These are phyloP conservation scores for Poa annua DNA, from an alignment of 176 grass and related monocot species.

Conservation along the genomic window DNA sequence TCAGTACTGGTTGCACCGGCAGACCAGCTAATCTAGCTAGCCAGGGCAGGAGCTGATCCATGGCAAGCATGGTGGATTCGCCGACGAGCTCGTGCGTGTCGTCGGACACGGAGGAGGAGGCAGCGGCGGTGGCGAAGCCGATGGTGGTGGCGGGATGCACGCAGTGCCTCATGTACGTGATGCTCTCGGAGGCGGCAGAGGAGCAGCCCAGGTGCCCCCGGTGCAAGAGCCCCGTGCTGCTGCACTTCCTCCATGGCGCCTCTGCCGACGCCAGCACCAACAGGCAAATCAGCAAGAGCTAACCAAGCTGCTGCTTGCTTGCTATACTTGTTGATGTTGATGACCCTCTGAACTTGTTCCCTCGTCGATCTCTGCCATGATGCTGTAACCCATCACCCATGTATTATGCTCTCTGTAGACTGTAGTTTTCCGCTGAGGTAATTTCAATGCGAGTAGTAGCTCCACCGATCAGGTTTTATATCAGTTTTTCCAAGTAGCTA, in stretches of 20 bases:
- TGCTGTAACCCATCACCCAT: background rate
- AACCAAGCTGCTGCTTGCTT: background rate
- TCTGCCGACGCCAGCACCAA: background rate
- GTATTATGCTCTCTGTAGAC: background rate
- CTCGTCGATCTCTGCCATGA: background rate
- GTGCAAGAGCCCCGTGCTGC: conserved; percentile 73
- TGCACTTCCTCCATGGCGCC: conserved; percentile 47
- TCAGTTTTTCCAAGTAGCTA: background rate
- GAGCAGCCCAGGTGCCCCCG: conserved; percentile 66
- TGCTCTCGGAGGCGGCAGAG: conserved; percentile 58
- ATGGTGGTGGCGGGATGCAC: conserved; percentile 77
- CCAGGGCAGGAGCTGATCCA: background rate
- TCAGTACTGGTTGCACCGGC: background rate
- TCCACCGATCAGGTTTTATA: background rate
- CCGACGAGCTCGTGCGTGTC: conserved; percentile 82
- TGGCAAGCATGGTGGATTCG: conserved; percentile 47
- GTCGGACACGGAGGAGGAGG: conserved; percentile 66
- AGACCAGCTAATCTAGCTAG: no score
- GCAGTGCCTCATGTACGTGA: conserved; percentile 82
- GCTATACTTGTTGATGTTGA: background rate
- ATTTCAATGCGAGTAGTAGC: background rate
- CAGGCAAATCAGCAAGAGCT: conserved; percentile 37
- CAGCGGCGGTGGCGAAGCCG: conserved; percentile 39
- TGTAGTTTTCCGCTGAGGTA: background rate
- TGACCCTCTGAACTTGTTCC: background rate